A percentile compares a stretch with the other conserved stretches of the same genome.
phyloP scores from a whole-genome alignment of 2,329 filamentous ascomycete species.

The Claviceps humidiphila region DNA sequence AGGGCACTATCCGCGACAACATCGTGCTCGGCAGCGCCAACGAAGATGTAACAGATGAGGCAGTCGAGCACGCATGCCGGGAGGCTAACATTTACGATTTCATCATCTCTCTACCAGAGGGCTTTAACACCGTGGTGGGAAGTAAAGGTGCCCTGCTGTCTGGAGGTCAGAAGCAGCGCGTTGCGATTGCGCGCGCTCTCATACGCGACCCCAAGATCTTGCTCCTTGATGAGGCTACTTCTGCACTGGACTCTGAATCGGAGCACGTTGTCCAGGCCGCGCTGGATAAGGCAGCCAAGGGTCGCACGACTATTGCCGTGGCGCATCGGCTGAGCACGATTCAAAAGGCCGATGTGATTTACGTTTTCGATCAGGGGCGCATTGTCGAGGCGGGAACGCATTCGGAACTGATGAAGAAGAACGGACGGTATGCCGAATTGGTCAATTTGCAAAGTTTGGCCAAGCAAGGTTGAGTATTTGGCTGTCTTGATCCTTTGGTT shows the following conservation, averaged over 20 bases:
- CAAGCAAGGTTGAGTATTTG: constrained; percentile 28
- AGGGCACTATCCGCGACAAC: constrained; percentile 83
- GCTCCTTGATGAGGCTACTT: constrained; percentile 70
- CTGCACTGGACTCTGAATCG: constrained; percentile 60
- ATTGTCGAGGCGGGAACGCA: constrained; percentile 81
- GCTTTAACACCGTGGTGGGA: constrained; percentile 75
- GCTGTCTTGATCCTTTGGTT: no score
- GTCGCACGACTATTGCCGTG: constrained; percentile 83
- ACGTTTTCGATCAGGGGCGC: constrained; percentile 84
- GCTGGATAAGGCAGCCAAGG: constrained; percentile 69
- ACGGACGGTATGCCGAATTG: constrained; percentile 63
- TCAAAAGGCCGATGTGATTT: constrained; percentile 87
- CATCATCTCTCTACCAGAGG: constrained; percentile 72
- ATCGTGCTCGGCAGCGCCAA: constrained; percentile 64
- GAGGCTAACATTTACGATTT: constrained; percentile 92
- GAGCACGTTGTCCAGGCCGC: constrained; percentile 73
- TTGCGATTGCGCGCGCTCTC: constrained; percentile 83
- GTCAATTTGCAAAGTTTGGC: constrained; percentile 70
- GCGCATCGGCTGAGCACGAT: constrained; percentile 88
- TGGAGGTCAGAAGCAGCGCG: constrained; percentile 88
- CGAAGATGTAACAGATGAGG: constrained; percentile 56
- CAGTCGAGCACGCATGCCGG: constrained; percentile 65
- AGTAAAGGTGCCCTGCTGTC: constrained; percentile 75
- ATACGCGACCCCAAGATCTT: constrained; percentile 84
- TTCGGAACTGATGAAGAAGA: constrained; percentile 52